Conservation (phyloP, 805 yeast species). For the Cyberlindnera maclurae region DNA sequence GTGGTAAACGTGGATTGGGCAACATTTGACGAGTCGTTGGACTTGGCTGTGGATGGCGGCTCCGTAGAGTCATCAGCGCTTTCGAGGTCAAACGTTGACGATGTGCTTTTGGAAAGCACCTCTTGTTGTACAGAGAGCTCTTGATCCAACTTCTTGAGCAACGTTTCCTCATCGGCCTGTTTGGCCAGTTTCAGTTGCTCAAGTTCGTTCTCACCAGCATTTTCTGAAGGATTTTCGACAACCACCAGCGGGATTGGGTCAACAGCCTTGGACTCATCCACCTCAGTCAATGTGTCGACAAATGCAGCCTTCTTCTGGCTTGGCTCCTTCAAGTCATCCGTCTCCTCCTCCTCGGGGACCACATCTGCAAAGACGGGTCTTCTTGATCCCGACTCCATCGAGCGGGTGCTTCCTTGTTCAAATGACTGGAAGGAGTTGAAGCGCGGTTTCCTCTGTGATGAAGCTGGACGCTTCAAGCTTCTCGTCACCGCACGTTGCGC, state of each 20-base stretch:
- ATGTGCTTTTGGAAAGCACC: background rate
- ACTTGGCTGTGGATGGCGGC: constrained; percentile 22
- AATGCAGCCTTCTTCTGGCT: too few species aligned
- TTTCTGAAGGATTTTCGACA: background rate
- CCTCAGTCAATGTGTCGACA: constrained; percentile 16
- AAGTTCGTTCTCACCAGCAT: constrained; percentile 5
- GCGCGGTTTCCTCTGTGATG: constrained; percentile 4
- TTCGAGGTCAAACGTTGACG: constrained; percentile 7
- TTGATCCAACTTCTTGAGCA: constrained; percentile 1
- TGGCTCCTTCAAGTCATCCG: background rate
- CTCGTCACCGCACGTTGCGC: background rate
- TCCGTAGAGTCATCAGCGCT: constrained; percentile 13
- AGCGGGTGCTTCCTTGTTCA: too few species aligned
- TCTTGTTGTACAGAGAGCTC: constrained; percentile 1
- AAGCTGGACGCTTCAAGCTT: background rate
- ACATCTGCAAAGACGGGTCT: too few species aligned
- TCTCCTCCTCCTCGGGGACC: too few species aligned
- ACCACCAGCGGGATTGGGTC: background rate
- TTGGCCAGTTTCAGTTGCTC: constrained; percentile 8
- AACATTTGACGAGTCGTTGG: constrained; percentile 13
- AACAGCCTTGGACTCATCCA: constrained; percentile 5
- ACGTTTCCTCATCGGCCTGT: constrained; percentile 5
- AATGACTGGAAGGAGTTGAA: constrained; percentile 1
- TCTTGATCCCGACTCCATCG: too few species aligned
- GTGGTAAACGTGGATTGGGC: constrained; percentile 19